Evolutionary conservation across 768 basidiomycete species (phyloP), one percentile per base, ranked within the genome.

Genomic region (Clathrus columnatus): DNA sequence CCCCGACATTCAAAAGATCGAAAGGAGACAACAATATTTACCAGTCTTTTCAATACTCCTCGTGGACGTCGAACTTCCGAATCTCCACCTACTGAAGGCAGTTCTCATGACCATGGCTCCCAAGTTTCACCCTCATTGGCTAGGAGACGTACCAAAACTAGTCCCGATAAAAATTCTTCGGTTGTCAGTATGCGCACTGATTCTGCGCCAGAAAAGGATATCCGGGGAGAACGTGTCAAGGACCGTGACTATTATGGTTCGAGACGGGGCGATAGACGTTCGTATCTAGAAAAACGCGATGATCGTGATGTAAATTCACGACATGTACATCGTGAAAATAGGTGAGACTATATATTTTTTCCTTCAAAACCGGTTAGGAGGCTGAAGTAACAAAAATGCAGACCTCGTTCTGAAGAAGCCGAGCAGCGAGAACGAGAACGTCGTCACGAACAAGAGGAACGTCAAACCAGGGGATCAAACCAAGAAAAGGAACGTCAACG

Each of bases 11-110:
- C 36, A n/a, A 36, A 36, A 8, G 36, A 36, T 14, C 36, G 36
- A 2, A 55, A 48, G n/a, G 54, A 55, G 21, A 17, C 45, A 20
- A 55, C 54, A 2, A 46, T 48, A 7, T 55, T 55, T 55, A 55
- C 54, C n/a, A 47, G 45, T 27, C 46, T 55, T 10, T 55, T 55
- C n/a, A 26, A 32, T 7, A 48, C 54, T 30, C 54, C 54, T 4
- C 44, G 45, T 27, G 46, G 44, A 17, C 54, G 54, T 30, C 44
- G 42, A 17, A 48, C 28, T 7, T 55, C 54, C 32, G 54, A 55
- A 16, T 46, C 53, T 8, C 46, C 53, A 10, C 53, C 54, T 20
- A 48, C 28, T 11, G 46, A 55, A 32, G 17, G 45, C 17, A 55
- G 54, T 48, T 46, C 54, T 20, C 32, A 53, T 24, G 54, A 47